These are phyloP conservation scores for Myochromella boudieri DNA, from an alignment of 768 basidiomycete genomes.

Conservation along the genomic window DNA sequence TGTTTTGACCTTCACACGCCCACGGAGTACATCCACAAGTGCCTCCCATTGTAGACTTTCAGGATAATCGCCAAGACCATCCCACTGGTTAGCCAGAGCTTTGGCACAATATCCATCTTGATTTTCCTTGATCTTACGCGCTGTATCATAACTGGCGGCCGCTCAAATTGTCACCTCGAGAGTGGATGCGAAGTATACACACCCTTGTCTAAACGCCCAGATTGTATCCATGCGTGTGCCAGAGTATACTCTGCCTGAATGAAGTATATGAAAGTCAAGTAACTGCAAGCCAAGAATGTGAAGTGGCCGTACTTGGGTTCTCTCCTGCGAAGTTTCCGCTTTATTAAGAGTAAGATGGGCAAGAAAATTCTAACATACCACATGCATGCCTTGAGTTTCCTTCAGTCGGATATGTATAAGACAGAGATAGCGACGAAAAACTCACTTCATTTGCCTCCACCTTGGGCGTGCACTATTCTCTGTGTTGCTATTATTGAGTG, in stretches of 20 bases:
- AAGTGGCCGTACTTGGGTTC: slow-evolving; percentile 45
- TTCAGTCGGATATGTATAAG: background rate
- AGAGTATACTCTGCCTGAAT: slow-evolving; percentile 34
- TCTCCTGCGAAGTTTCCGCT: slow-evolving; percentile 37
- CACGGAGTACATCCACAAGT: slow-evolving; percentile 74
- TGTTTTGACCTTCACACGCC: slow-evolving; percentile 64
- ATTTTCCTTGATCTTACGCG: slow-evolving; percentile 58
- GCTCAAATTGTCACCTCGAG: slow-evolving; percentile 15
- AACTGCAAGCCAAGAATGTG: background rate
- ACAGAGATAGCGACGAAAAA: background rate
- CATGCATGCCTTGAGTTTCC: slow-evolving; percentile 49
- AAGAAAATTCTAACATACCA: slow-evolving; percentile 44
- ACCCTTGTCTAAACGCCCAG: slow-evolving; percentile 71
- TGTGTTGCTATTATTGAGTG: slow-evolving; percentile 49
- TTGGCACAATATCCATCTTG: slow-evolving; percentile 70
- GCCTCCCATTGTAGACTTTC: slow-evolving; percentile 78
- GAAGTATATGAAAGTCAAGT: slow-evolving; percentile 12
- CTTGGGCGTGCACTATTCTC: slow-evolving; percentile 47
- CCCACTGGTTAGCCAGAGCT: slow-evolving; percentile 47
- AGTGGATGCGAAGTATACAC: slow-evolving; percentile 15
- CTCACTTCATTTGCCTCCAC: slow-evolving; percentile 80
- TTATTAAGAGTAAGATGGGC: background rate
- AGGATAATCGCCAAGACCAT: slow-evolving; percentile 57
- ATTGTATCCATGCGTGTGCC: slow-evolving; percentile 67
- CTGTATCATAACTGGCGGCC: slow-evolving; percentile 55